A percentile compares a stretch with the other conserved stretches of the same genome.
These are phyloP conservation scores for Chrysopogon serrulatus DNA, from an alignment of 176 grass and related monocot genomes.

Conservation along the genomic window DNA sequence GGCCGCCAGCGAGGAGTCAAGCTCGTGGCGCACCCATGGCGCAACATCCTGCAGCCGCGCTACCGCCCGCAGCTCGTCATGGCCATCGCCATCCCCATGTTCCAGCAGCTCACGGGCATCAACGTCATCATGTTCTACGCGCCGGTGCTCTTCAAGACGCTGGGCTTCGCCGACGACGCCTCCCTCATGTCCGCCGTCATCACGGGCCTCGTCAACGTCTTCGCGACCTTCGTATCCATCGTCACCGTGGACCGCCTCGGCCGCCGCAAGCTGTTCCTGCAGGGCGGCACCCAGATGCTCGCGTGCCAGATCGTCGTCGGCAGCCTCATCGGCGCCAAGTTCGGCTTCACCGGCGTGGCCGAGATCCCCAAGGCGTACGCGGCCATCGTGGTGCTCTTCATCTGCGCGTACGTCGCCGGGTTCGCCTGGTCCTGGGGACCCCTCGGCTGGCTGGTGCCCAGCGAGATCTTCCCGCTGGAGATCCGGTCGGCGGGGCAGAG, in stretches of 20 bases:
- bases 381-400: conserved; percentile 81
- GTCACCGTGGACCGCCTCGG: conserved; percentile 35
- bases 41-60: conserved; percentile 57
- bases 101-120: conserved; percentile 78
- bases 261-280: conserved; percentile 55
- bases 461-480: conserved; percentile 97
- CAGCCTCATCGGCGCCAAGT: conserved; percentile 66
- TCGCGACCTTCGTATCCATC: conserved; percentile 73
- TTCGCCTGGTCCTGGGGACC: conserved; percentile 99
- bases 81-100: conserved; percentile 77
- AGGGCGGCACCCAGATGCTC: conserved; percentile 79
- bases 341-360: conserved; percentile 69
- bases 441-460: conserved; percentile 92
- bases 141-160: conserved; percentile 81
- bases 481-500: conserved; percentile 96
- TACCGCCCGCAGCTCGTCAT: conserved; percentile 72
- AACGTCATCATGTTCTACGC: conserved; percentile 87
- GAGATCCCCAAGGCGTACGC: conserved; percentile 59
- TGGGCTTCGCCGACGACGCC: conserved; percentile 72
- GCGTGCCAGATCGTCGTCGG: conserved; percentile 74
- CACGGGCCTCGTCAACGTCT: conserved; percentile 84
- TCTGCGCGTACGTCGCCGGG: conserved; percentile 84
- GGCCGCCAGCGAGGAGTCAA: conserved; percentile 69
- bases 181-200: conserved; percentile 84
- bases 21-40: conserved; percentile 60